A percentile compares a stretch with the other conserved stretches of the same genome.
Conservation (phyloP, 2,329 filamentous ascomycete genomes). For the Pezicula rhizophila region DNA sequence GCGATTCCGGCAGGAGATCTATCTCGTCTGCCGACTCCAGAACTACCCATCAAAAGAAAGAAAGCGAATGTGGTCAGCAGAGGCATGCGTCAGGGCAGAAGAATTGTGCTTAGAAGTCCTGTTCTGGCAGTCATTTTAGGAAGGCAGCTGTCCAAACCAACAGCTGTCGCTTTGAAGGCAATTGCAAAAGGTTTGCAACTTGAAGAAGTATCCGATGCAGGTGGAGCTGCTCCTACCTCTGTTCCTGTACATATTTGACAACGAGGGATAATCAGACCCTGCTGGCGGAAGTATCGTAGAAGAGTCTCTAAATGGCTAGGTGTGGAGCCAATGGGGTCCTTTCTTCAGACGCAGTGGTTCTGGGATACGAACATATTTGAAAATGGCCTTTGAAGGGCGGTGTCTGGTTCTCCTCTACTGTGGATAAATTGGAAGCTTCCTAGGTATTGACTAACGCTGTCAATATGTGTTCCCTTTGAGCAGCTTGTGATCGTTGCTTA, state of each 20-base stretch:
- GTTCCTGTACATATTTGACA: neutral
- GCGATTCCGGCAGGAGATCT: neutral
- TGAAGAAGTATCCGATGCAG: neutral
- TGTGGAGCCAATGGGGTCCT: no score
- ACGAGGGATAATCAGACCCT: neutral
- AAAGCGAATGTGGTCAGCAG: neutral
- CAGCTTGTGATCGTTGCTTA: no score
- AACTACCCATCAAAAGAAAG: neutral
- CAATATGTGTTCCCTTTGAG: no score
- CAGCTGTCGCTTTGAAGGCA: slow-evolving; percentile 1
- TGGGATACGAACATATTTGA: no score
- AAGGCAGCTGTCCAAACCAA: slow-evolving; percentile 3
- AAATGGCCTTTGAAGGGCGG: no score
- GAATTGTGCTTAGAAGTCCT: neutral
- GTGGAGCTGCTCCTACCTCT: neutral
- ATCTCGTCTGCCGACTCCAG: neutral
- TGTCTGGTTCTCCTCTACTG: no score
- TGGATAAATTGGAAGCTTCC: no score
- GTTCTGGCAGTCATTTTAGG: slow-evolving; percentile 3
- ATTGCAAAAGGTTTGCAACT: neutral
- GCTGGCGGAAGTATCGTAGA: no score
- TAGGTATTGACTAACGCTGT: no score
- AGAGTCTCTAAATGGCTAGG: no score
- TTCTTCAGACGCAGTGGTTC: no score
- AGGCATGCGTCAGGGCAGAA: neutral